Conservation (phyloP, 768 basidiomycete genomes). For the Suillus clintonianus region DNA sequence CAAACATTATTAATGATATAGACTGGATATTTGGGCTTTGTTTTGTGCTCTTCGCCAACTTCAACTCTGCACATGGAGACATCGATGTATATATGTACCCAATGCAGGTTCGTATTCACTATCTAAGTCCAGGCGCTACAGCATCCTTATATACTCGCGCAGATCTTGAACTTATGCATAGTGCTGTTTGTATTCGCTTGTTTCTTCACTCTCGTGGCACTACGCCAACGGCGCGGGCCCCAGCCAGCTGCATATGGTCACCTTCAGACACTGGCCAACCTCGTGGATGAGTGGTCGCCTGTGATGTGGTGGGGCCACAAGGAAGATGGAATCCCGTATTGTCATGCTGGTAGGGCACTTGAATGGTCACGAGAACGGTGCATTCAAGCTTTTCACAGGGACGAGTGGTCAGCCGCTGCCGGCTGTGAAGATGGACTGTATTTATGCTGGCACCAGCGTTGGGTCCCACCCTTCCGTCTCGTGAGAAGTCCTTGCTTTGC, state of each 20-base stretch:
- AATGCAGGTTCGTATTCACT: not conserved
- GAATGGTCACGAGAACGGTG: no score
- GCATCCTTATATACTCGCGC: not conserved
- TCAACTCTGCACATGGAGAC: no score
- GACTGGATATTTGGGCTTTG: constrained; percentile 35
- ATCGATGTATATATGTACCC: not conserved
- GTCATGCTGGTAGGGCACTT: no score
- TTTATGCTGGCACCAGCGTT: no score
- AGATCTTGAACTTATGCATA: not conserved
- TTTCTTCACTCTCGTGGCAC: not conserved
- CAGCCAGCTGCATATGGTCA: constrained; percentile 35
- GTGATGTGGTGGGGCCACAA: constrained; percentile 35
- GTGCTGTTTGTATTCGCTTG: not conserved
- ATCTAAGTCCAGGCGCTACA: not conserved
- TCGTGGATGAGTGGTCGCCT: constrained; percentile 36
- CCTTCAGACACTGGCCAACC: constrained; percentile 34
- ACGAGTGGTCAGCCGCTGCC: no score
- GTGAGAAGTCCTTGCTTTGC: no score
- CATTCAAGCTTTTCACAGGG: no score
- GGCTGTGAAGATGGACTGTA: no score
- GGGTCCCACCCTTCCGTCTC: no score
- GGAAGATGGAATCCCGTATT: not conserved
- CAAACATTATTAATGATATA: constrained; percentile 4
- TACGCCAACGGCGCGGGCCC: constrained; percentile 14
- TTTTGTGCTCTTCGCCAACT: not conserved